Evolutionary conservation across 31 red algal genomes (phyloP).

Genomic region (Odonthalia washingtoniensis): DNA sequence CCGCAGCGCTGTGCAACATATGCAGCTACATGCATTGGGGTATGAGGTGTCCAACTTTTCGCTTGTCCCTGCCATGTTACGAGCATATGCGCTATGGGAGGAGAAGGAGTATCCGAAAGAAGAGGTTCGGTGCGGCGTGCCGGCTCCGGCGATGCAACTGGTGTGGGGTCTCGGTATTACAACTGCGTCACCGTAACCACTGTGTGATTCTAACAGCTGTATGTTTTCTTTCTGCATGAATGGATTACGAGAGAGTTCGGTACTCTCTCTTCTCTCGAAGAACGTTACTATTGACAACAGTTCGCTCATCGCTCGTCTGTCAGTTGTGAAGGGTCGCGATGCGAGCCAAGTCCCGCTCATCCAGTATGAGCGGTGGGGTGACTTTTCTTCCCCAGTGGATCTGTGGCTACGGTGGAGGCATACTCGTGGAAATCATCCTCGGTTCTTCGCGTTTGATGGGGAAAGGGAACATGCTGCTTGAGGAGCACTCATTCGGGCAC

Average conservation of each 20-base stretch:
- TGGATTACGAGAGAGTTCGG: not conserved
- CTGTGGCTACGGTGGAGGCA: not conserved
- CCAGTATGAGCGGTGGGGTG: not conserved
- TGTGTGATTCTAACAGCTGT: not conserved
- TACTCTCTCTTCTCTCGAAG: not conserved
- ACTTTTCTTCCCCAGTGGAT: not conserved
- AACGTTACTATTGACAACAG: not conserved
- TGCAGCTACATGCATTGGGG: constrained; percentile 27
- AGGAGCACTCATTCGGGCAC: too few relatives aligned
- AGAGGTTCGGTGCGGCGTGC: not conserved
- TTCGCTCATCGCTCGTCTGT: not conserved
- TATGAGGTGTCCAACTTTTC: not conserved
- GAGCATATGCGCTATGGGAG: constrained; percentile 39
- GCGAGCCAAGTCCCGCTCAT: not conserved
- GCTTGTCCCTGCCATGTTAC: not conserved
- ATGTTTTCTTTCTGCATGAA: constrained; percentile 32
- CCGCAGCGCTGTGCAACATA: constrained; percentile 32
- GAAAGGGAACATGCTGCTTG: too few relatives aligned
- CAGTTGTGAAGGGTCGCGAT: not conserved
- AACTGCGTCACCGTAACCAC: too few relatives aligned
- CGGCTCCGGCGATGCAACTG: too few relatives aligned
- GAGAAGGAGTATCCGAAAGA: not conserved
- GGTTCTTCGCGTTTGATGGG: constrained; percentile 22
- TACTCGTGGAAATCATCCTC: not conserved
- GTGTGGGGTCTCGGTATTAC: not conserved